These are phyloP conservation scores for Eucalyptus virginea DNA, from an alignment of 345 rosid species.

Conservation along the genomic window DNA sequence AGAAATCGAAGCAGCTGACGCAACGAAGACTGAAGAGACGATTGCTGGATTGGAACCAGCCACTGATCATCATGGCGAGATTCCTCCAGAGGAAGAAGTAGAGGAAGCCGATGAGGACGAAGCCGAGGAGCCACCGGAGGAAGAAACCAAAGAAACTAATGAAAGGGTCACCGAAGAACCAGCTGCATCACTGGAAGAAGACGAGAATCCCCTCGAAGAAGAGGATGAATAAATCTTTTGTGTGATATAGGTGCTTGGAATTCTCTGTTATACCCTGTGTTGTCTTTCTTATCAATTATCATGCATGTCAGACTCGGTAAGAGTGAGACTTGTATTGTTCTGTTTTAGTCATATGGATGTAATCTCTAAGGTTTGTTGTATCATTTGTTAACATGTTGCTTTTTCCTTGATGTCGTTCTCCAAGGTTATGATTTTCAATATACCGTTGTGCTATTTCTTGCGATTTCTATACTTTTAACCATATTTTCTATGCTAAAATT, in stretches of 20 bases:
- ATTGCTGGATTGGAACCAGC: neutral
- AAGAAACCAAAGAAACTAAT: neutral
- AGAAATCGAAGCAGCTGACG: neutral
- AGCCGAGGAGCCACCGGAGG: neutral
- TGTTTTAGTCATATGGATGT: neutral
- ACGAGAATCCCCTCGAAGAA: neutral
- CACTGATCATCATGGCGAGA: neutral
- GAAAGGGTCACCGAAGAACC: neutral
- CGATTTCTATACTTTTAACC: neutral
- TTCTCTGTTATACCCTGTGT: neutral
- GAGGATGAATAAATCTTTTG: neutral
- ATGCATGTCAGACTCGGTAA: neutral
- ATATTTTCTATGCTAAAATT: neutral
- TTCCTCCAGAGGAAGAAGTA: neutral
- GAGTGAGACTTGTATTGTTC: neutral
- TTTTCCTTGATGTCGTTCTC: neutral
- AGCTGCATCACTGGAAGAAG: neutral
- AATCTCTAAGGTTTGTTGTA: neutral
- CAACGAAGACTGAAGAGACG: neutral
- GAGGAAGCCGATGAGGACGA: neutral
- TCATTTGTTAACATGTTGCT: neutral
- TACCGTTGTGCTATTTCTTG: neutral
- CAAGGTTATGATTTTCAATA: neutral
- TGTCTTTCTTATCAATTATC: neutral
- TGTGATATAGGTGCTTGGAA: neutral